These are phyloP conservation scores for Friedmanniomyces endolithicus DNA, from an alignment of 495 filamentous ascomycete species.

Conservation along the genomic window DNA sequence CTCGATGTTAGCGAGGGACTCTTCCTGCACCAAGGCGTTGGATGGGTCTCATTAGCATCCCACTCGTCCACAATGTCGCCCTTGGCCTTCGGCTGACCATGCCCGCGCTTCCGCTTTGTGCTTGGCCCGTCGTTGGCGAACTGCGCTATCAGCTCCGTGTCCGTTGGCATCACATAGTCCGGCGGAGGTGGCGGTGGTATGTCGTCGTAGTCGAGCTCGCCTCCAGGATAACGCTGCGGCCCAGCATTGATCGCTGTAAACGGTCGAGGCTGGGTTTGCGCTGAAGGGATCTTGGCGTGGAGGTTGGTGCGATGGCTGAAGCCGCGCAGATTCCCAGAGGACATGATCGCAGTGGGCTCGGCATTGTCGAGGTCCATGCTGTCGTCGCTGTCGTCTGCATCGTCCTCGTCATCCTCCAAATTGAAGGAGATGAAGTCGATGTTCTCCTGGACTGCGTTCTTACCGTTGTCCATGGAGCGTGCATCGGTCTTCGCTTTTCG, in stretches of 20 bases:
- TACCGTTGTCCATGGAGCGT: conserved; percentile 29
- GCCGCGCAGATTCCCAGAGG: not conserved
- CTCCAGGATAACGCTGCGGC: not conserved
- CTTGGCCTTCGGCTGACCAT: conserved; percentile 43
- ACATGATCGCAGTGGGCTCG: not conserved
- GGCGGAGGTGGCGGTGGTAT: conserved; percentile 1
- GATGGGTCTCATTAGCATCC: conserved; percentile 34
- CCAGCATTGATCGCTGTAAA: not conserved
- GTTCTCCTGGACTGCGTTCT: conserved; percentile 46
- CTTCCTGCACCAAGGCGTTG: conserved; percentile 47
- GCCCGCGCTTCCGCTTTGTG: conserved; percentile 59
- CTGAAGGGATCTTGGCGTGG: not conserved
- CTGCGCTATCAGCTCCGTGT: conserved; percentile 6
- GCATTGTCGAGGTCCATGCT: not conserved
- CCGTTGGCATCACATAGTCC: conserved; percentile 13
- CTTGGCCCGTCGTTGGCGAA: not conserved
- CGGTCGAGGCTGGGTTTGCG: not conserved
- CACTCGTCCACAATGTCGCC: conserved; percentile 47
- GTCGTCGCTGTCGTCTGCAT: not conserved
- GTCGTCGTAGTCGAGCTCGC: not conserved
- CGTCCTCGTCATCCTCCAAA: conserved; percentile 38
- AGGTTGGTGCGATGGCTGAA: conserved; percentile 4
- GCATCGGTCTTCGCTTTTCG: conserved; percentile 59
- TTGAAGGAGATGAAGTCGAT: conserved; percentile 80
- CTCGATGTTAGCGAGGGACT: conserved; percentile 39